Percentiles rank a stretch among this genome's conserved stretches.
These are phyloP conservation scores for Perkinsus marinus DNA, from an alignment of 169 alveolate genomes.

Conservation along the genomic window DNA sequence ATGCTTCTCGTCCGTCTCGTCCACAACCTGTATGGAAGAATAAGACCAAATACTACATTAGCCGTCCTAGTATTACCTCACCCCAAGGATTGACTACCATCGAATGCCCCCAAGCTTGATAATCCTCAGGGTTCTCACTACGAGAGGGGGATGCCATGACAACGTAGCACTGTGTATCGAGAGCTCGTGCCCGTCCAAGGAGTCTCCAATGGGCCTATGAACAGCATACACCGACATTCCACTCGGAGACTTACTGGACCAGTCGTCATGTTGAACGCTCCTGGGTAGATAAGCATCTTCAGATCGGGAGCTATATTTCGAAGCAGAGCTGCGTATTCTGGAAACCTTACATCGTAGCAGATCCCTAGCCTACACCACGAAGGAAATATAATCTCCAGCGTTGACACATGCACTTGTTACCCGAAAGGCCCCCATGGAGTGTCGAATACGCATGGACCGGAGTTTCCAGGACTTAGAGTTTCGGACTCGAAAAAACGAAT, in stretches of 20 bases:
- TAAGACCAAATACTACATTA: not conserved
- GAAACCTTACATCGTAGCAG: constrained; percentile 77
- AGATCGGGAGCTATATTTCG: constrained; percentile 41
- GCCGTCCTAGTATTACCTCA: constrained; percentile 11
- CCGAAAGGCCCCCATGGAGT: constrained; percentile 16
- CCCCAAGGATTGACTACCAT: constrained; percentile 59
- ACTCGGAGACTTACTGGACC: constrained; percentile 33
- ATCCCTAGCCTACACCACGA: constrained; percentile 68
- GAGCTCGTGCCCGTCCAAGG: constrained; percentile 63
- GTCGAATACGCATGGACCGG: not conserved
- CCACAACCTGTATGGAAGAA: not conserved
- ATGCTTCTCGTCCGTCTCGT: constrained; percentile 5
- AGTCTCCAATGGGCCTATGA: constrained; percentile 59
- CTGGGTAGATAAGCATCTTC: constrained; percentile 61
- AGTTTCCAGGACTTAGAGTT: constrained; percentile 17
- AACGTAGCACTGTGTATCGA: constrained; percentile 61
- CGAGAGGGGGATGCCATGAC: constrained; percentile 54
- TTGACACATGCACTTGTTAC: constrained; percentile 37
- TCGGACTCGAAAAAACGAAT: constrained; percentile 34
- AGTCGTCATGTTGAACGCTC: constrained; percentile 63
- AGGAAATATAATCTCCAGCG: constrained; percentile 20
- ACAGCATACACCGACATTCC: not conserved
- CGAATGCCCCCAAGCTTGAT: constrained; percentile 55
- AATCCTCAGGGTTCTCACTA: constrained; percentile 40
- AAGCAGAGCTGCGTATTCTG: constrained; percentile 61